Percentiles rank a stretch among this genome's conserved stretches.
These are phyloP conservation scores for Marsdenia floribunda DNA, from an alignment of 257 asterid genomes.

Conservation along the genomic window DNA sequence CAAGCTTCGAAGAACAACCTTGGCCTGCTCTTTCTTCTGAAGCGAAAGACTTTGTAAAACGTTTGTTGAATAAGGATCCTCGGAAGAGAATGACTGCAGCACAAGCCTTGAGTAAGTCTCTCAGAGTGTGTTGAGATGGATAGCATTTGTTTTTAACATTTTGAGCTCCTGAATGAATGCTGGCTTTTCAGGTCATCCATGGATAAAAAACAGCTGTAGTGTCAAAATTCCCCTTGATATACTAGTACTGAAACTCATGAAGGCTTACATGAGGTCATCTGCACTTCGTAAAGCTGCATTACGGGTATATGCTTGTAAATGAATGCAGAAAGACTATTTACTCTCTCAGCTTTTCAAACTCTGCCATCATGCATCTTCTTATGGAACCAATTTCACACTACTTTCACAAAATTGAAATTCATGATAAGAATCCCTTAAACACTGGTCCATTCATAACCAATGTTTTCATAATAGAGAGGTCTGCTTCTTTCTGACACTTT, in stretches of 20 bases:
- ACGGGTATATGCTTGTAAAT: slow-evolving; percentile 44
- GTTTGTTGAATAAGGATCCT: slow-evolving; percentile 76
- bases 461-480: not conserved
- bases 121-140: not conserved
- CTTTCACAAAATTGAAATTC: not conserved
- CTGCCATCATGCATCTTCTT: not conserved
- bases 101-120: slow-evolving; percentile 81
- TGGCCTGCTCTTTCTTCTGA: slow-evolving; percentile 81
- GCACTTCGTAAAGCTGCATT: slow-evolving; percentile 93
- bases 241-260: slow-evolving; percentile 74
- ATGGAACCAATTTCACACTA: not conserved
- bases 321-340: not conserved
- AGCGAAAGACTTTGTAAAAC: slow-evolving; percentile 84
- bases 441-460: not conserved
- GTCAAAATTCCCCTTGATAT: slow-evolving; percentile 75
- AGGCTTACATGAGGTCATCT: slow-evolving; percentile 84
- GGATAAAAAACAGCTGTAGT: slow-evolving; percentile 55
- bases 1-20: slow-evolving; percentile 74
- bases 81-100: slow-evolving; percentile 94
- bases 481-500: not conserved
- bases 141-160: not conserved
- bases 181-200: slow-evolving; percentile 80
- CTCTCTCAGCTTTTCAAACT: not conserved
- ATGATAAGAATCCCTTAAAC: not conserved
- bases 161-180: slow-evolving; percentile 1